These are phyloP conservation scores for Candida schatavii DNA, from an alignment of 805 yeast species.

Conservation along the genomic window DNA sequence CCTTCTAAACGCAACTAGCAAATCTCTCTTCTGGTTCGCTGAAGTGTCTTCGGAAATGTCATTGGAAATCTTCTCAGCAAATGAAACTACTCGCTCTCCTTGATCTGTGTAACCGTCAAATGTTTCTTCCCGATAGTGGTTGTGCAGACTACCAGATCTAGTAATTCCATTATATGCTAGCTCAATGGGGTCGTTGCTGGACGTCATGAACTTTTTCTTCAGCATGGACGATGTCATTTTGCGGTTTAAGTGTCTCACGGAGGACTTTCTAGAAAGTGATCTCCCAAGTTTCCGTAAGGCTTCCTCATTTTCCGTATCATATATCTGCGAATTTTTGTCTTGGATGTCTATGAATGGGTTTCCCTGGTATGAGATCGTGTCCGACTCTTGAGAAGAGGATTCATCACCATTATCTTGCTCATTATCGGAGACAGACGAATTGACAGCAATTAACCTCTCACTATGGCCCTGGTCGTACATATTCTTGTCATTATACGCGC, in stretches of 20 bases:
- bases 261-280: conserved; percentile 29
- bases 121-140: conserved; percentile 24
- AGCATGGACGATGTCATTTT: conserved; percentile 6
- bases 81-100: background rate
- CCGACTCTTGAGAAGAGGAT: background rate
- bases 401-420: too few relatives aligned
- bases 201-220: background rate
- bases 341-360: conserved; percentile 9
- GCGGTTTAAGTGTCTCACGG: conserved; percentile 26
- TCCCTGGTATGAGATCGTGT: background rate
- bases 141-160: conserved; percentile 5
- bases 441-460: background rate
- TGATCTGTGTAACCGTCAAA: conserved; percentile 24
- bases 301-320: conserved; percentile 24
- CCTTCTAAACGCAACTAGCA: background rate
- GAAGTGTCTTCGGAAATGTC: background rate
- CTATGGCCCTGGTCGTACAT: background rate
- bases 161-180: background rate
- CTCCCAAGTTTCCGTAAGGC: conserved; percentile 33
- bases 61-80: background rate
- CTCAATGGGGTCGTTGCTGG: background rate
- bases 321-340: background rate
- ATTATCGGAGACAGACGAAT: background rate
- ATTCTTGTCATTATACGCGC: background rate
- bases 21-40: background rate